Base-by-base conservation (phyloP, 2,329 filamentous ascomycete genomes). In the Sporothrix brasiliensis region DNA sequence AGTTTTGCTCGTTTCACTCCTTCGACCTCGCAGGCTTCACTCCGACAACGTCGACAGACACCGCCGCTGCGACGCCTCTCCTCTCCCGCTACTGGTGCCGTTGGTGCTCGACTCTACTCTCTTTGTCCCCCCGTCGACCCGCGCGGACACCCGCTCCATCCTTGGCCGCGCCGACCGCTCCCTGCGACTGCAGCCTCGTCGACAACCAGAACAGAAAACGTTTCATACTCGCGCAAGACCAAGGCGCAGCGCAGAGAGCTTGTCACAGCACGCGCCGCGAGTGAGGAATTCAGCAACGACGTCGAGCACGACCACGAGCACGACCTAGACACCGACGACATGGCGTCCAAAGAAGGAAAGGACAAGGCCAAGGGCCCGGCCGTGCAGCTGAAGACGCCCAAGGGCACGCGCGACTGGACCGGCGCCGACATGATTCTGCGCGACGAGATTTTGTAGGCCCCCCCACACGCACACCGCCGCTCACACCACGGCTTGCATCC, bases 391-490 rank as follows among this genome's bases (percentile, higher is more conserved):
- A 93, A 93, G 83, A 90, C 88, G 75, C 90, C 91, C 71, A 93
- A 93, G 83, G 91, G 91, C 73, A 93, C 91, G 68, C 88, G 90
- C 76, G 91, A 93, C 79, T 84, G 87, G 88, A 83, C 86, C 73
- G 89, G 88, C 72, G 83, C 84, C 77, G 87, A 91, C 78, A 88
- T 90, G 81, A 84, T 90, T 75, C 86, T 92, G 76, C 86, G 89
- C 74, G 88, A 91, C 77, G 85, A 87, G 76, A 91, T 91, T 79
- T 91, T 91, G 73, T 74, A 67, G 4, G 73, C 69, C 3, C 24
- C 24, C 0, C 34, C 5, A 49, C 41, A 5, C 41, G 10, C 41
- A 44, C 41, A 14, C 14, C 1, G 11, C 11, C 41, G 14, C 41
- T 14, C 34, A 7, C 34, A 34, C 34, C 34, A 5, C 34, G 41